These are phyloP conservation scores for Pleurotus tuber-regium DNA, from an alignment of 768 basidiomycete genomes.

Conservation along the genomic window DNA sequence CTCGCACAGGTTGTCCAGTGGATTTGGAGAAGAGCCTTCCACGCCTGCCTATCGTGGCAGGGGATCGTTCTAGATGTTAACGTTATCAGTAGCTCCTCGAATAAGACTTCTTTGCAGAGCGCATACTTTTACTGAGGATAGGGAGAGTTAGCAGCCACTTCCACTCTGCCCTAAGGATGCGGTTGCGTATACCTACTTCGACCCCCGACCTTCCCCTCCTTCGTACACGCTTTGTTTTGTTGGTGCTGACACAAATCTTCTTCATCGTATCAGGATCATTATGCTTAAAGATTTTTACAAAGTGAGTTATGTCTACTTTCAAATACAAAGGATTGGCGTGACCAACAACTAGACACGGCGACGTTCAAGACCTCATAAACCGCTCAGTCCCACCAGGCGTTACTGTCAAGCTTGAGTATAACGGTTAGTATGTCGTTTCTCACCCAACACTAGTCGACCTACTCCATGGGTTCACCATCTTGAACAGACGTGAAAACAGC, in stretches of 20 bases:
- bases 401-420: slow-evolving; percentile 15
- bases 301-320: slow-evolving; percentile 10
- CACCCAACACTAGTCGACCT: background rate
- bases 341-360: slow-evolving; percentile 13
- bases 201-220: slow-evolving; percentile 16
- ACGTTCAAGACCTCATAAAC: slow-evolving; percentile 12
- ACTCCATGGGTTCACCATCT: background rate
- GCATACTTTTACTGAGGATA: too few species aligned
- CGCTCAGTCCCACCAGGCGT: slow-evolving; percentile 12
- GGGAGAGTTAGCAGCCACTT: too few species aligned
- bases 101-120: too few species aligned
- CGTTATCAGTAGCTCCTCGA: too few species aligned
- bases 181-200: slow-evolving; percentile 10
- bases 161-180: too few species aligned
- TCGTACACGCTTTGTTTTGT: slow-evolving; percentile 9
- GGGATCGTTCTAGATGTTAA: too few species aligned
- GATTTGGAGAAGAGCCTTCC: too few species aligned
- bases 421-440: slow-evolving; percentile 9
- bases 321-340: too few species aligned
- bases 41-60: too few species aligned
- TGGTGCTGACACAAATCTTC: slow-evolving; percentile 11
- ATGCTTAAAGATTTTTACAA: slow-evolving; percentile 17
- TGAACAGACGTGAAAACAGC: slow-evolving; percentile 14
- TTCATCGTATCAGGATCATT: slow-evolving; percentile 13
- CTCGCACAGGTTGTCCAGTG: too few species aligned